These are phyloP conservation scores for Melaleuca alternifolia DNA, from an alignment of 345 rosid genomes.

Conservation along the genomic window DNA sequence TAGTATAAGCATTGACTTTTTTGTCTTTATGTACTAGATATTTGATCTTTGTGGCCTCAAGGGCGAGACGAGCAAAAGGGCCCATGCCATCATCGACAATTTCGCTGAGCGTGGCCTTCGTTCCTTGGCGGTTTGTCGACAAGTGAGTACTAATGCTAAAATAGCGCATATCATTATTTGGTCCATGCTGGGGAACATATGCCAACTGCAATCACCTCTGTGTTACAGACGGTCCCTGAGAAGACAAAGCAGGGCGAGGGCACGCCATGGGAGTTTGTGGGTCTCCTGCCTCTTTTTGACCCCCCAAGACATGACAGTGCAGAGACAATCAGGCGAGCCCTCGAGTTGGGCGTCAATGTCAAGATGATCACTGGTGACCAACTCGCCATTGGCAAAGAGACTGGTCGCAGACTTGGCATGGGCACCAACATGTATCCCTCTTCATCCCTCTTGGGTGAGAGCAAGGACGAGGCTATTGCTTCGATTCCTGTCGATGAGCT, in stretches of 20 bases:
- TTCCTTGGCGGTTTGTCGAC: conserved; percentile 60
- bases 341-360: conserved; percentile 75
- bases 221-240: conserved; percentile 46
- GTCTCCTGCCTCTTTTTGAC: conserved; percentile 86
- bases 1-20: background rate
- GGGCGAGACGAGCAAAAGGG: conserved; percentile 41
- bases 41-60: conserved; percentile 64
- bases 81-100: conserved; percentile 44
- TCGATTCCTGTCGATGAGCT: conserved; percentile 57
- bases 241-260: conserved; percentile 70
- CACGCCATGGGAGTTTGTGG: conserved; percentile 81
- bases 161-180: background rate
- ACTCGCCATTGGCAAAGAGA: conserved; percentile 82
- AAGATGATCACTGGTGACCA: conserved; percentile 93
- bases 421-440: conserved; percentile 88
- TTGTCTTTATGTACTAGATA: conserved; percentile 23
- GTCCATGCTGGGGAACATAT: background rate
- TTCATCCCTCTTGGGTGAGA: conserved; percentile 50
- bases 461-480: conserved; percentile 45
- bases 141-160: conserved; percentile 23
- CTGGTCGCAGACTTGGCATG: conserved; percentile 88
- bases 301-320: conserved; percentile 92
- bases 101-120: conserved; percentile 90
- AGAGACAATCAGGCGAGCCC: conserved; percentile 67
- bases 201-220: background rate